Base-by-base conservation (phyloP, 2,329 filamentous ascomycete genomes). In the Emergomyces pasteurianus region DNA sequence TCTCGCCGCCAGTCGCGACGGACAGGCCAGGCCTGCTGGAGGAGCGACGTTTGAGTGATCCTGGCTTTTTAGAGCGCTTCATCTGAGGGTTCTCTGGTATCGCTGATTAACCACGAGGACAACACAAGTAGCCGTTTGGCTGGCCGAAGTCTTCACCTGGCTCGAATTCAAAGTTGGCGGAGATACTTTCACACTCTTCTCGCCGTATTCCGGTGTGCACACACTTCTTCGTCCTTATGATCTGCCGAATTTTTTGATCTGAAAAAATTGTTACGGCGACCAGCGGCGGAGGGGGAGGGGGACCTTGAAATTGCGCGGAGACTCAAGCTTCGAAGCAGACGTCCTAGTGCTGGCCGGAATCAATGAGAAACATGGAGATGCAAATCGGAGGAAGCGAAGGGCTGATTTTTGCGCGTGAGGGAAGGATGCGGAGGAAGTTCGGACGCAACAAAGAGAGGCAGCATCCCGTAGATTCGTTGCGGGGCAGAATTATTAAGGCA, bases 11-110 rank as follows among this genome's bases (percentile, higher is more conserved):
- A 55, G 73, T 74, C 52, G 70, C 69, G 53, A 75, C 63, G 61
- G 67, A 73, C 62, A 77, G 65, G 63, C 65, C 71, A 64, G 71
- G 72, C 58, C 60, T 63, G 57, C 46, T 63, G 67, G 73, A 72
- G 60, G 74, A 73, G 65, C 72, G 72, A 64, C 72, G 71, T 40
- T 52, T 52, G 46, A 53, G 23, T 47, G 71, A 66, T 63, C 71
- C 64, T 56, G 63, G 68, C 47, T 68, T 67, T 65, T 66, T 70
- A 65, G 73, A 72, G 64, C 69, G 71, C 71, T 73, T 73, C 73
- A 75, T 75, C 70, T 68, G 66, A 61, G 58, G 62, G 3, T 50
- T 60, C 12, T 42, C 12, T 38, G 16, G 58, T 23, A 28, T 26
- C n/a, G 18, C 18, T 53, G 16, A 36, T 21, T n/a, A 18, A 21